Conservation (phyloP, 2,329 filamentous ascomycete genomes). For the Cercospora beticola region DNA sequence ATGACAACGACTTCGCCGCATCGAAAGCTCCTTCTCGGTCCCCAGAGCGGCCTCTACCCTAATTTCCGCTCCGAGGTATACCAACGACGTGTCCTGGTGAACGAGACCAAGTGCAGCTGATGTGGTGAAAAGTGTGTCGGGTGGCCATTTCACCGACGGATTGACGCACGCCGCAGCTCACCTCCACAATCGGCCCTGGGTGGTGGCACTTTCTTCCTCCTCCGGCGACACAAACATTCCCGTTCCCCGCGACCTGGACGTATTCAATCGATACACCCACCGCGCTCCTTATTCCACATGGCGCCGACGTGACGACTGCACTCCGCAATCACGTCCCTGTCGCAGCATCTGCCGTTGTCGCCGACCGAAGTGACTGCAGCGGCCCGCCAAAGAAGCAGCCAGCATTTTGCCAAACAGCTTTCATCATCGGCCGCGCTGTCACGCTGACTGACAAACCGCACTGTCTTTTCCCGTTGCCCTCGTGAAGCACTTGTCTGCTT, state of each 20-base stretch:
- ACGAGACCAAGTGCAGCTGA: not conserved
- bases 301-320: not conserved
- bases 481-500: conserved; percentile 7
- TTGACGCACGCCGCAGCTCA: not conserved
- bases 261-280: not conserved
- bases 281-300: not conserved
- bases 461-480: not conserved
- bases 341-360: not conserved
- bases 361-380: not conserved
- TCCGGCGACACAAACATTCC: not conserved
- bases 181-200: not conserved
- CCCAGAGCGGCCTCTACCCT: not conserved
- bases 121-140: not conserved
- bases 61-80: not conserved
- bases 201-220: conserved; percentile 3
- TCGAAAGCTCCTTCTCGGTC: not conserved
- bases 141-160: not conserved
- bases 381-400: not conserved
- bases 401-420: not conserved
- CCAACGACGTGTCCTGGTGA: not conserved
- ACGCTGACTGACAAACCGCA: not conserved
- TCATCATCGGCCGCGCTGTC: not conserved
- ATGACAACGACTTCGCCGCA: not conserved
- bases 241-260: not conserved
- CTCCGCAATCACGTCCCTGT: not conserved